Base-by-base conservation (phyloP, 495 filamentous ascomycete genomes). In the Collariella sp. region DNA sequence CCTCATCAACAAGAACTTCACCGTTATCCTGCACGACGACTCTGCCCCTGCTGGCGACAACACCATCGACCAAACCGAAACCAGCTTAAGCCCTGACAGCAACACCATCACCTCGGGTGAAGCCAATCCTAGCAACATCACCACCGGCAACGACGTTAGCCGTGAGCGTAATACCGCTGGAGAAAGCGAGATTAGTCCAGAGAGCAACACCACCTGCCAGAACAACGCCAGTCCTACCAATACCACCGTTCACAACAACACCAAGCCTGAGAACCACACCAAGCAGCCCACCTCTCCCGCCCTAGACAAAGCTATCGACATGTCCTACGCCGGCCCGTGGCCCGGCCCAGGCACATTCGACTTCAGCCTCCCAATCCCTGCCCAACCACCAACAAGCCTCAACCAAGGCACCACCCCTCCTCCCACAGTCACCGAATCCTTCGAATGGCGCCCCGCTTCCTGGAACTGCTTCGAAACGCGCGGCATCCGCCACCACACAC, bases 1-100 rank as follows among this genome's bases (percentile, higher is more conserved):
- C 39, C 46, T 40, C 5, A 12, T 46, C 41, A 22, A 45, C 34
- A 31, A 46, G 24, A 16, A 47, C 34, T 54, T 40, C 43, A 54
- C 34, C 16, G 40, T 54, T 22, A 46, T 36, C 7, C 18, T 54
- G 3, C 43, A 46, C 22, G 33, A 18, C n/a, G n/a, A n/a, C n/a
- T n/a, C n/a, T n/a, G n/a, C n/a, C n/a, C n/a, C n/a, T n/a, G n/a
- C n/a, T n/a, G n/a, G n/a, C 33, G 40, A 29, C 42, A 33, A 22
- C 24, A 36, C 6, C 20, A 29, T 9, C 15, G 18, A 44, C n/a
- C n/a, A n/a, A n/a, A n/a, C n/a, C n/a, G n/a, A 24, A 43, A 10
- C 46, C n/a, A 22, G 5, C 33, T 1, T 33, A 10, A n/a, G 1
- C 11, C 15, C 47, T 7, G 36, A 50, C 20, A 11, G 5, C 7